Conservation (phyloP, 768 basidiomycete genomes). For the Leucocoprinus birnbaumii region DNA sequence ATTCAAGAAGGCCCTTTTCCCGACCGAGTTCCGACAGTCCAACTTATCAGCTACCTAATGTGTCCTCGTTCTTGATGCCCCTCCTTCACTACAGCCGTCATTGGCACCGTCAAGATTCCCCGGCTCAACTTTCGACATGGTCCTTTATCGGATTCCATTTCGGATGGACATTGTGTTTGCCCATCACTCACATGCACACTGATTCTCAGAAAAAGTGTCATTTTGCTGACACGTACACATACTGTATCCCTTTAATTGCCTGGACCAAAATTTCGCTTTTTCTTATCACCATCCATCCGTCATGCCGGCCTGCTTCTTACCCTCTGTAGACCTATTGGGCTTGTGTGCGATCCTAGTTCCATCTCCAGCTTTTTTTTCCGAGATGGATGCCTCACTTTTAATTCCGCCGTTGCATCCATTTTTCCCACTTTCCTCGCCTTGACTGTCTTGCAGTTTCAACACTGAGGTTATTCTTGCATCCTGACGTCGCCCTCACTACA, state of each 20-base stretch:
- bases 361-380: no score
- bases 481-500: neutral
- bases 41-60: conserved; percentile 7
- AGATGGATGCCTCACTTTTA: neutral
- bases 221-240: neutral
- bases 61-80: neutral
- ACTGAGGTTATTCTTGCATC: neutral
- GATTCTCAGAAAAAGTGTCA: neutral
- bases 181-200: no score
- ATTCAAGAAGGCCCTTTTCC: no score
- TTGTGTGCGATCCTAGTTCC: neutral
- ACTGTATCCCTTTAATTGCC: neutral
- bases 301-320: neutral
- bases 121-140: no score
- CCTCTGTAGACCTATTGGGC: neutral
- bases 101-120: neutral
- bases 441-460: neutral
- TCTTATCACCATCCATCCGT: neutral
- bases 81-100: neutral
- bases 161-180: no score
- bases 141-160: no score
- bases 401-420: no score
- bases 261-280: neutral
- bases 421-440: no score
- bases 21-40: neutral